Percentiles rank a stretch among this genome's conserved stretches.
Evolutionary conservation across 768 basidiomycete genomes (phyloP).

Genomic region (Hortiboletus flavorubellus): DNA sequence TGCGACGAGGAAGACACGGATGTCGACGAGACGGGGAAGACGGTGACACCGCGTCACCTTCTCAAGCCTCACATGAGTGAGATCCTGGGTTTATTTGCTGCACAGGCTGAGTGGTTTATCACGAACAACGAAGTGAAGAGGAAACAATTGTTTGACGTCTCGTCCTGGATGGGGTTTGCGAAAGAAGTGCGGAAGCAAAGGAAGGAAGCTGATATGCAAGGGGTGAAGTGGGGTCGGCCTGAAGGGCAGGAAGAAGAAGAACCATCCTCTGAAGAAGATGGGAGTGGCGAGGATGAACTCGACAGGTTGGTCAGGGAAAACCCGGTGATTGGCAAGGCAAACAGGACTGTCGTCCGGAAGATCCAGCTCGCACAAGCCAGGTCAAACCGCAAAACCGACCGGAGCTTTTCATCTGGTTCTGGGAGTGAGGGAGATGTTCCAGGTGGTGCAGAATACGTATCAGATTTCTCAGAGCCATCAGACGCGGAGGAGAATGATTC

Average conservation of each 20-base stretch:
- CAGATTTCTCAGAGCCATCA: conserved; percentile 56
- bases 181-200: conserved; percentile 29
- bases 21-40: conserved; percentile 27
- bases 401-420: conserved; percentile 16
- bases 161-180: conserved; percentile 49
- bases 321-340: conserved; percentile 30
- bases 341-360: conserved; percentile 15
- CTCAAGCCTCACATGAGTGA: conserved; percentile 51
- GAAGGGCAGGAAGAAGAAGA: conserved; percentile 11
- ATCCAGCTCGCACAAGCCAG: conserved; percentile 15
- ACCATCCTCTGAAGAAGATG: conserved; percentile 7
- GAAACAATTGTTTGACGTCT: conserved; percentile 38
- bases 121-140: conserved; percentile 40
- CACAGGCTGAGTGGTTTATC: conserved; percentile 58
- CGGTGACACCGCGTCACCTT: conserved; percentile 37
- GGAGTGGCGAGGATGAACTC: neutral
- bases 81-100: conserved; percentile 48
- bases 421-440: conserved; percentile 16
- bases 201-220: conserved; percentile 27
- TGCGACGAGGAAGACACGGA: conserved; percentile 32
- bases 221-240: conserved; percentile 23
- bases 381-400: neutral
- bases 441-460: conserved; percentile 41
- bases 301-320: conserved; percentile 17
- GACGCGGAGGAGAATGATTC: conserved; percentile 42